Percentiles rank a stretch among this genome's conserved stretches.
Conservation (phyloP, 352 stramenopile genomes). For the Globisporangium viniferum region DNA sequence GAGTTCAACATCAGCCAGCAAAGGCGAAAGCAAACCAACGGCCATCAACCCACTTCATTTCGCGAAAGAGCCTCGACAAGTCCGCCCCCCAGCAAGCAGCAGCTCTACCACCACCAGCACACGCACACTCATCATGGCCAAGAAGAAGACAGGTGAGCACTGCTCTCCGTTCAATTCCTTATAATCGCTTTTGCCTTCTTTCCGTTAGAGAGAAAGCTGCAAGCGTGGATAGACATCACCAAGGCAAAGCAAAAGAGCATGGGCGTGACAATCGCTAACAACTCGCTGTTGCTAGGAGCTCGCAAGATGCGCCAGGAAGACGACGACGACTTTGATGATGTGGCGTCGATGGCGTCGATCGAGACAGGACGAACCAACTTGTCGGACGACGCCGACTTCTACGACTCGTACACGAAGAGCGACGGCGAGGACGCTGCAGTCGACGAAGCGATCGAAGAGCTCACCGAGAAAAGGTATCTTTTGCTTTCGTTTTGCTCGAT, state of each 20-base stretch:
- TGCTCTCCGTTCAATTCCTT: neutral
- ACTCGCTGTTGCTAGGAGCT: constrained; percentile 22
- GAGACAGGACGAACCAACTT: constrained; percentile 61
- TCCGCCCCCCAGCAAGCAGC: neutral
- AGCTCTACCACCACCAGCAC: neutral
- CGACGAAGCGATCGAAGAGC: constrained; percentile 71
- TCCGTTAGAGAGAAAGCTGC: neutral
- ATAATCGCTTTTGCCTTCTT: constrained; percentile 1
- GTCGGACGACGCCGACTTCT: constrained; percentile 67
- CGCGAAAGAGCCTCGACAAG: neutral
- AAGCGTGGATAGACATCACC: neutral
- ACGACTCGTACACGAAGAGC: constrained; percentile 60
- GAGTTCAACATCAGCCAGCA: neutral
- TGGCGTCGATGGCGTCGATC: constrained; percentile 58
- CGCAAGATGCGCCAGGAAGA: constrained; percentile 64
- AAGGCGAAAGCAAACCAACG: neutral
- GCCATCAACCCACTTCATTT: neutral
- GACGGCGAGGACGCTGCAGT: constrained; percentile 63
- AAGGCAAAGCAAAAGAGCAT: neutral
- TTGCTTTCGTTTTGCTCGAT: neutral
- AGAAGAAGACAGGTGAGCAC: constrained; percentile 56
- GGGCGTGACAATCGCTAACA: constrained; percentile 11
- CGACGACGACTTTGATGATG: constrained; percentile 67
- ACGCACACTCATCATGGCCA: constrained; percentile 40
- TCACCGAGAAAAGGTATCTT: constrained; percentile 72